Percentiles rank a stretch among this genome's conserved stretches.
Evolutionary conservation across 2,329 filamentous ascomycete genomes (phyloP).

Genomic region (Gliomastix tumulicola): DNA sequence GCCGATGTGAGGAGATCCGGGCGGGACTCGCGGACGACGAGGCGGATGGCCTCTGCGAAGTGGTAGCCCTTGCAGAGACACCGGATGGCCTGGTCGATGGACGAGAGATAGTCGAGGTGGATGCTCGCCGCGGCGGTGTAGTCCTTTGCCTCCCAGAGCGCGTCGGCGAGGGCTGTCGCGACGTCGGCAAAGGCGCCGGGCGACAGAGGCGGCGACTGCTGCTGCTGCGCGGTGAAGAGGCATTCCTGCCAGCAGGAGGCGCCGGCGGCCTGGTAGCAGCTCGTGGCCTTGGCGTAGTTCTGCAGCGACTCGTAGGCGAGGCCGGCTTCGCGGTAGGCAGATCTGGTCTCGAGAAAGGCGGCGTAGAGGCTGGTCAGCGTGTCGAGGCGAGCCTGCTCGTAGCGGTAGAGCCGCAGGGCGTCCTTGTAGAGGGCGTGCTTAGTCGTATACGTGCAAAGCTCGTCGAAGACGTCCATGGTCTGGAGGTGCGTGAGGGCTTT

Average conservation of each 20-base stretch:
- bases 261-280: conserved; percentile 77
- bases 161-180: conserved; percentile 69
- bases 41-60: conserved; percentile 83
- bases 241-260: conserved; percentile 81
- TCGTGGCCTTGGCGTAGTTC: conserved; percentile 67
- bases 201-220: conserved; percentile 53
- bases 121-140: conserved; percentile 74
- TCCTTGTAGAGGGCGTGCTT: conserved; percentile 75
- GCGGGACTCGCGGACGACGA: conserved; percentile 55
- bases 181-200: conserved; percentile 56
- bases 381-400: conserved; percentile 60
- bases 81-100: conserved; percentile 63
- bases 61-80: conserved; percentile 80
- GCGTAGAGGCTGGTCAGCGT: conserved; percentile 75
- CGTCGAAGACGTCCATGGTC: conserved; percentile 65
- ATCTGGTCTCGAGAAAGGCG: conserved; percentile 64
- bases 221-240: conserved; percentile 69
- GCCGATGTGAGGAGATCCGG: conserved; percentile 57
- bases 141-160: conserved; percentile 77
- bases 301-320: conserved; percentile 83
- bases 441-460: conserved; percentile 68
- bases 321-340: conserved; percentile 78
- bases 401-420: conserved; percentile 77
- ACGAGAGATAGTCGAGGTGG: conserved; percentile 71
- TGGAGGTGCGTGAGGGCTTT: conserved; percentile 79